phyloP scores from a whole-genome alignment of 306 rosid genomes.

The Biancaea sappan region DNA sequence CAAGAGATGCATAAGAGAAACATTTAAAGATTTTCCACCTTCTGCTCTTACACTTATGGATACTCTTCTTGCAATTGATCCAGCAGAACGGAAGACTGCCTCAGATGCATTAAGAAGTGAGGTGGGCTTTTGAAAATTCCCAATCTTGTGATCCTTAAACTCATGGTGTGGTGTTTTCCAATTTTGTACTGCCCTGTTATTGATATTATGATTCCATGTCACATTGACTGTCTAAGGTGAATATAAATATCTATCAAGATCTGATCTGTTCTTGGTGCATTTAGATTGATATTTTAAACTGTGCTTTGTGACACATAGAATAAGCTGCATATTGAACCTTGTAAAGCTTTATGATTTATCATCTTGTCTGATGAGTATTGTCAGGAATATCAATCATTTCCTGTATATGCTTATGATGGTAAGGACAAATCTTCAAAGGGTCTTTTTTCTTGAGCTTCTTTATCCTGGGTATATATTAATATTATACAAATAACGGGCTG shows the following conservation, averaged over 20 bases:
- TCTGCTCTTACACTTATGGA: constrained; percentile 79
- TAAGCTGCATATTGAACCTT: background rate
- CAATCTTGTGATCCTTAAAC: constrained; percentile 24
- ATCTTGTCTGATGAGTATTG: constrained; percentile 9
- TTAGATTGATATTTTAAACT: constrained; percentile 1
- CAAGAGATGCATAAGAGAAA: constrained; percentile 74
- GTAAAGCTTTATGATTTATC: constrained; percentile 26
- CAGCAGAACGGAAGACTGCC: constrained; percentile 82
- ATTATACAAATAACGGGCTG: background rate
- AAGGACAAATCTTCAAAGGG: background rate
- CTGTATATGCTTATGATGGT: constrained; percentile 24
- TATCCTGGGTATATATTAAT: background rate
- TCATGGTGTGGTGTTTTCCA: background rate
- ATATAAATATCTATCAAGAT: background rate
- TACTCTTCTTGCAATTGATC: constrained; percentile 87
- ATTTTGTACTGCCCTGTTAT: constrained; percentile 3
- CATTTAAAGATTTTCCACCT: constrained; percentile 78
- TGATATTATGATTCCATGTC: constrained; percentile 23
- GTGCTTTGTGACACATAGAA: constrained; percentile 8
- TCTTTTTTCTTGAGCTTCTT: constrained; percentile 31
- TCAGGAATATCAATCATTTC: constrained; percentile 2
- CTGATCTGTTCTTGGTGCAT: constrained; percentile 1
- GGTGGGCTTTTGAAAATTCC: constrained; percentile 51
- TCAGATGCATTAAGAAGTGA: constrained; percentile 76
- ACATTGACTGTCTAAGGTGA: background rate